These are phyloP conservation scores for Colletotrichum euphorbiae DNA, from an alignment of 2,329 filamentous ascomycete genomes.

Conservation along the genomic window DNA sequence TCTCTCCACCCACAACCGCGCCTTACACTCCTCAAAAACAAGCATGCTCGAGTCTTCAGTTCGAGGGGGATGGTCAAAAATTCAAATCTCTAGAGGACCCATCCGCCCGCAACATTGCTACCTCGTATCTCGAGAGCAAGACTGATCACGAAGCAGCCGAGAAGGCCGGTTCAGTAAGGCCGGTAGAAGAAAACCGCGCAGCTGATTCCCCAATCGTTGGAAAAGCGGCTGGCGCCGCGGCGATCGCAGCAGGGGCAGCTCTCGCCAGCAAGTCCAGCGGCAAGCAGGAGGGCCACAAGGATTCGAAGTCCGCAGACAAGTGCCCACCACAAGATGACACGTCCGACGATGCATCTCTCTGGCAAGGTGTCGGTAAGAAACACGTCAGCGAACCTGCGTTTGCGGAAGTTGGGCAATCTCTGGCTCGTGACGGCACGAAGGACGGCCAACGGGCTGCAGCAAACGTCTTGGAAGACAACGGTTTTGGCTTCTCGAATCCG, in stretches of 20 bases:
- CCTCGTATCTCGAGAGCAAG: conserved; percentile 41
- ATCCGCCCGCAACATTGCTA: conserved; percentile 43
- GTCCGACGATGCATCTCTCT: conserved; percentile 58
- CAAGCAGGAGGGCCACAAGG: conserved; percentile 50
- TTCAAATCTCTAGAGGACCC: conserved; percentile 4
- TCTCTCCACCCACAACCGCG: not conserved
- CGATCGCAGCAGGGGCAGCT: conserved; percentile 46
- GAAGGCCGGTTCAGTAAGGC: conserved; percentile 1
- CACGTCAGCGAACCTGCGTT: conserved; percentile 41
- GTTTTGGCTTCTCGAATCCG: not conserved
- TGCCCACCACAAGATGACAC: conserved; percentile 55
- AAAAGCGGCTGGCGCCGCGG: conserved; percentile 45
- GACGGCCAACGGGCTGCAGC: not conserved
- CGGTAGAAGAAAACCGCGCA: conserved; percentile 2
- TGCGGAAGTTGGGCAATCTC: conserved; percentile 48
- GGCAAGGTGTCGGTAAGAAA: conserved; percentile 58
- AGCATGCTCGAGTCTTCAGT: not conserved
- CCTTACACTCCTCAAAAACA: conserved; percentile 1
- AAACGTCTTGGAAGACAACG: not conserved
- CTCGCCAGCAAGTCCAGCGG: conserved; percentile 47
- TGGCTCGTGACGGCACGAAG: conserved; percentile 42
- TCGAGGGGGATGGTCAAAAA: not conserved
- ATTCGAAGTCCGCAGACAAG: conserved; percentile 53
- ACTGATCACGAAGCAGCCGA: conserved; percentile 3
- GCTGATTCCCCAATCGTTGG: not conserved